These are phyloP conservation scores for Silene conica DNA, from an alignment of 148 eudicot species.

Conservation along the genomic window DNA sequence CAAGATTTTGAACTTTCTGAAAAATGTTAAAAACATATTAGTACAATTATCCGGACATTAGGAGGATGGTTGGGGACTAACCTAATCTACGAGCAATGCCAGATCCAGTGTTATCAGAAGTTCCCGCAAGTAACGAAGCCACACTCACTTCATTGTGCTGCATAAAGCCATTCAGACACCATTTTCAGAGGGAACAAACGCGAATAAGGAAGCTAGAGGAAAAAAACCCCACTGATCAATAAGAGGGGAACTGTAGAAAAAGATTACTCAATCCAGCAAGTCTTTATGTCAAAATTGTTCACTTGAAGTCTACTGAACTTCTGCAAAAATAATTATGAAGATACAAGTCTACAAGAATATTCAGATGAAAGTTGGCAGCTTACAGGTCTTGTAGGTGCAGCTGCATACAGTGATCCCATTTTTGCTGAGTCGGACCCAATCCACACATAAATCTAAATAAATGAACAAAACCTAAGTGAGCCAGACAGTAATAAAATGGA, in stretches of 20 bases:
- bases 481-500: not conserved
- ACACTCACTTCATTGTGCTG: constrained; percentile 74
- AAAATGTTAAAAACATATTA: not conserved
- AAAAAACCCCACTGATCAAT: too few species aligned
- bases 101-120: constrained; percentile 86
- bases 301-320: not conserved
- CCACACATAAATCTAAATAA: constrained; percentile 67
- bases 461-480: not conserved
- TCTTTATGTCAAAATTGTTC: not conserved
- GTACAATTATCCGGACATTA: not conserved
- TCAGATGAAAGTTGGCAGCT: constrained; percentile 20
- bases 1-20: not conserved
- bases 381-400: constrained; percentile 70
- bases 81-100: constrained; percentile 88
- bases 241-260: not conserved
- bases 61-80: constrained; percentile 15
- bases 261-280: not conserved
- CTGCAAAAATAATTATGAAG: not conserved
- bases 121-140: constrained; percentile 60
- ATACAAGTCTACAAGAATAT: too few species aligned
- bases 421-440: constrained; percentile 64
- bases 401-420: constrained; percentile 61
- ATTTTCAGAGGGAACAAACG: not conserved
- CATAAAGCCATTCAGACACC: constrained; percentile 12
- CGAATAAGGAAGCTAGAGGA: too few species aligned